phyloP scores from a whole-genome alignment of 2,329 filamentous ascomycete species.

The Curvularia sp. region DNA sequence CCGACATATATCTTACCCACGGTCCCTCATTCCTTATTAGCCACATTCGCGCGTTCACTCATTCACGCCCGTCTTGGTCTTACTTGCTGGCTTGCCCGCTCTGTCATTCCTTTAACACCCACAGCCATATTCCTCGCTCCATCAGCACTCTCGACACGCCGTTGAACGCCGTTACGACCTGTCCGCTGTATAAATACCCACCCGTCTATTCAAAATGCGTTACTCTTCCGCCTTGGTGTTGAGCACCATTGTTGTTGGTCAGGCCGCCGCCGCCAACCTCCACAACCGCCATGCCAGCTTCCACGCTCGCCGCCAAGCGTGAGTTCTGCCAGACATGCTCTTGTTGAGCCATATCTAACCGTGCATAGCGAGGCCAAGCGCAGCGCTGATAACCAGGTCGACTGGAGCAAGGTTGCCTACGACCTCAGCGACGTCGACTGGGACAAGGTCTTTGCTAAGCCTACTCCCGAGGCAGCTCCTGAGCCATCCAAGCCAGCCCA shows the following conservation, averaged over 20 bases:
- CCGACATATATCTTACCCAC: slow-evolving; percentile 33
- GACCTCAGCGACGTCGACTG: slow-evolving; percentile 40
- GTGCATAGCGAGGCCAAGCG: slow-evolving; percentile 43
- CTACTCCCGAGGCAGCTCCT: slow-evolving; percentile 4
- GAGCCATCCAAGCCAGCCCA: slow-evolving; percentile 15
- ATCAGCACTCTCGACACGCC: slow-evolving; percentile 22
- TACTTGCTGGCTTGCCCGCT: slow-evolving; percentile 24
- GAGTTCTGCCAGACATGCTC: slow-evolving; percentile 19
- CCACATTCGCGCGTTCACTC: slow-evolving; percentile 49
- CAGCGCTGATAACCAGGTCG: slow-evolving; percentile 26
- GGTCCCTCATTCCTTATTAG: slow-evolving; percentile 34
- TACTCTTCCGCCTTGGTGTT: slow-evolving; percentile 48
- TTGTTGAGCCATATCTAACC: background rate
- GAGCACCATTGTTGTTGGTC: slow-evolving; percentile 47
- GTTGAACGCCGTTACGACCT: slow-evolving; percentile 39
- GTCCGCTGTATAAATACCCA: slow-evolving; percentile 18
- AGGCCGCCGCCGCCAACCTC: slow-evolving; percentile 42
- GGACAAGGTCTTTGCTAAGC: slow-evolving; percentile 28
- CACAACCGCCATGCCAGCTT: slow-evolving; percentile 48
- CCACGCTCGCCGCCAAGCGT: slow-evolving; percentile 47
- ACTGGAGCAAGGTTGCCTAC: slow-evolving; percentile 41
- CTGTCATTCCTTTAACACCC: slow-evolving; percentile 38
- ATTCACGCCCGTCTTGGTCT: slow-evolving; percentile 44
- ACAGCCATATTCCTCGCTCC: slow-evolving; percentile 12
- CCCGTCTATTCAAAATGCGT: slow-evolving; percentile 36